Conservation (phyloP, 179 eudicot genomes). For the Silene vulgaris region DNA sequence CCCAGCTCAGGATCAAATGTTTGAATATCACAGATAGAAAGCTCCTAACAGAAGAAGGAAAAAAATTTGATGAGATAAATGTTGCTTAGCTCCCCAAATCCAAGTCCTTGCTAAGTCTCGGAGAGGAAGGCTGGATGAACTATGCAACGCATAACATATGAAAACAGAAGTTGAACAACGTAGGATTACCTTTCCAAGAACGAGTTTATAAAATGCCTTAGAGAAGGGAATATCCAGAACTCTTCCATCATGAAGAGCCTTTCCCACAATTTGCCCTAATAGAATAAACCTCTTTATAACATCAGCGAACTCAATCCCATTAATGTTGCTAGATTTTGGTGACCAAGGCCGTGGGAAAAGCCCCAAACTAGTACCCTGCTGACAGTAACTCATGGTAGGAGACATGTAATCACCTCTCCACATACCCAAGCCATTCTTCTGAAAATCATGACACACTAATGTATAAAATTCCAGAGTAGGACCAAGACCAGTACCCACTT, state of each 20-base stretch:
- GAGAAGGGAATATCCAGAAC: slow-evolving; percentile 90
- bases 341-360: slow-evolving; percentile 97
- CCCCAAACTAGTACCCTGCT: slow-evolving; percentile 43
- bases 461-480: slow-evolving; percentile 94
- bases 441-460: slow-evolving; percentile 77
- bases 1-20: slow-evolving; percentile 85
- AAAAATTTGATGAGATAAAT: slow-evolving; percentile 3
- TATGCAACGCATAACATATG: not conserved
- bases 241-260: slow-evolving; percentile 91
- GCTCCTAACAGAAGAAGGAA: slow-evolving; percentile 48
- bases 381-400: slow-evolving; percentile 24
- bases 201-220: slow-evolving; percentile 74
- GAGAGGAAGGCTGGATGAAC: not conserved
- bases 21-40: slow-evolving; percentile 70
- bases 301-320: slow-evolving; percentile 47
- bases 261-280: slow-evolving; percentile 74
- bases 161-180: slow-evolving; percentile 2
- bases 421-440: slow-evolving; percentile 66
- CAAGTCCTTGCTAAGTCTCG: not conserved
- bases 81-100: not conserved
- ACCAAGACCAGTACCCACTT: slow-evolving; percentile 98
- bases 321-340: slow-evolving; percentile 29
- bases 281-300: slow-evolving; percentile 62
- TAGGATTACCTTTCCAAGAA: slow-evolving; percentile 71
- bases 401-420: slow-evolving; percentile 71